These are phyloP conservation scores for Beauveria rudraprayagi DNA, from an alignment of 2,329 filamentous ascomycete genomes.

Conservation along the genomic window DNA sequence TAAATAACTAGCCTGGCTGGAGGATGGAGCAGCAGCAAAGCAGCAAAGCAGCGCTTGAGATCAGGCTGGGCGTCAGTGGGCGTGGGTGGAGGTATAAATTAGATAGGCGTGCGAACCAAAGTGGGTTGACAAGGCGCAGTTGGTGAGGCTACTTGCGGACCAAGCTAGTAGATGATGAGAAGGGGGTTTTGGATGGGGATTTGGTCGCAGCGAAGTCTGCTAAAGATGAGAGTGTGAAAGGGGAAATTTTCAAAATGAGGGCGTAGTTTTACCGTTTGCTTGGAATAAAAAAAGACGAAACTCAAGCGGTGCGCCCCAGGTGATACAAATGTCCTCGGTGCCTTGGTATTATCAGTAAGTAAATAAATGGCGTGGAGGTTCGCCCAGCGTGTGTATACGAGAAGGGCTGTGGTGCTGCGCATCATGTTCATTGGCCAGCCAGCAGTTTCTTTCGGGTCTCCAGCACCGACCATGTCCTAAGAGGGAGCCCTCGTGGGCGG, in stretches of 20 bases:
- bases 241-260: not conserved
- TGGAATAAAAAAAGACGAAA: too few relatives aligned
- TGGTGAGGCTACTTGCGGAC: not conserved
- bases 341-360: not conserved
- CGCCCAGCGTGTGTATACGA: not conserved
- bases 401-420: not conserved
- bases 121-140: conserved; percentile 1
- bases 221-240: not conserved
- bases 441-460: not conserved
- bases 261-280: not conserved
- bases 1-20: too few relatives aligned
- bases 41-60: not conserved
- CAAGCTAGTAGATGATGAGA: not conserved
- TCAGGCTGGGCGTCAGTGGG: not conserved
- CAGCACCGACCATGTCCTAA: too few relatives aligned
- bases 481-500: too few relatives aligned
- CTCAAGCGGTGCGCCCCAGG: too few relatives aligned
- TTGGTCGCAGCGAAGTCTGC: not conserved
- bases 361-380: not conserved
- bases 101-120: not conserved
- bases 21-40: not conserved
- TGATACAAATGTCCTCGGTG: too few relatives aligned
- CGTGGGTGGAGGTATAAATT: not conserved
- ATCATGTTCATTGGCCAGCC: not conserved
- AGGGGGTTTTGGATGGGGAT: not conserved